phyloP scores from a whole-genome alignment of 257 asterid genomes.

The Capsicum chinense region DNA sequence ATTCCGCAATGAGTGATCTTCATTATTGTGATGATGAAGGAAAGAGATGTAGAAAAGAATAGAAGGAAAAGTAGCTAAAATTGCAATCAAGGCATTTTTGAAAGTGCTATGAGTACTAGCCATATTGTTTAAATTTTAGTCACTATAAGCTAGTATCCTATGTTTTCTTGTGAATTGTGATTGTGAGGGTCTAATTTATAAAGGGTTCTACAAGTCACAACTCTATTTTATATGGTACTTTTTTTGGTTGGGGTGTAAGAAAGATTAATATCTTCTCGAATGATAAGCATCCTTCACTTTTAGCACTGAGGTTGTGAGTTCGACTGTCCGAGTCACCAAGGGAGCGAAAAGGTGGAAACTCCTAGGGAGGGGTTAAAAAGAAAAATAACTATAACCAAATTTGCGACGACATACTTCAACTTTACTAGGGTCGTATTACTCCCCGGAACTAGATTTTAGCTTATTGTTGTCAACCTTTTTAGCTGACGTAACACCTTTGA shows the following conservation, averaged over 20 bases:
- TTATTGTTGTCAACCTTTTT: too few species aligned
- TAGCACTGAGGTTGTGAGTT: too few species aligned
- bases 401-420: too few species aligned
- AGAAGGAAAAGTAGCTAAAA: constrained; percentile 84
- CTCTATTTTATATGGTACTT: not conserved
- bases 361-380: too few species aligned
- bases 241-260: not conserved
- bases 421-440: too few species aligned
- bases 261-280: not conserved
- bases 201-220: not conserved
- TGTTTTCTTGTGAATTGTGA: not conserved
- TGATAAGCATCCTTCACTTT: too few species aligned
- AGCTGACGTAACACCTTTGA: too few species aligned
- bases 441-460: too few species aligned
- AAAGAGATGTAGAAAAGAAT: constrained; percentile 69
- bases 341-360: too few species aligned
- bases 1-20: constrained; percentile 50
- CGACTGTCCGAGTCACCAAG: too few species aligned
- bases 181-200: constrained; percentile 2
- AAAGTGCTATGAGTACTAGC: constrained; percentile 41
- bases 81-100: constrained; percentile 60
- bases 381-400: too few species aligned
- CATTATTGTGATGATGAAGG: constrained; percentile 53
- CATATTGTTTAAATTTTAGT: not conserved
- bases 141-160: not conserved